Percentiles rank a stretch among this genome's conserved stretches.
Evolutionary conservation across 2,329 filamentous ascomycete genomes (phyloP).

Genomic region (Ilyonectria destructans): DNA sequence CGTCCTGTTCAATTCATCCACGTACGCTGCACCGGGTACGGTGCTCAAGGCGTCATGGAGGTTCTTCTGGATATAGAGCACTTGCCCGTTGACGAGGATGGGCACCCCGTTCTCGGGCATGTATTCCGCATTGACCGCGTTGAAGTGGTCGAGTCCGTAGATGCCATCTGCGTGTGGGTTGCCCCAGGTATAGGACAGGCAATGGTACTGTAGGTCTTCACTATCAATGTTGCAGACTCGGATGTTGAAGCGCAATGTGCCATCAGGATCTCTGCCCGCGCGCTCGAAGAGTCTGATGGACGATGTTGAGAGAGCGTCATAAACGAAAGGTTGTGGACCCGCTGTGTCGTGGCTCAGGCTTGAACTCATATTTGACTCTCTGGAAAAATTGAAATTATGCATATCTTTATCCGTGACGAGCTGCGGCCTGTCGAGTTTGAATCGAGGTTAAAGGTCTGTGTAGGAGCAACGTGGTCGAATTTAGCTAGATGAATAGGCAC

Average conservation of each 20-base stretch:
- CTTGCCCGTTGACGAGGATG: constrained; percentile 37
- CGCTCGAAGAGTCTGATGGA: constrained; percentile 39
- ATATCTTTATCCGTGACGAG: background rate
- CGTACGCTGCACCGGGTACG: constrained; percentile 30
- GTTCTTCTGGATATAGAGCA: constrained; percentile 42
- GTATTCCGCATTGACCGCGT: constrained; percentile 33
- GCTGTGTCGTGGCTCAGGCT: background rate
- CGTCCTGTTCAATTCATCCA: constrained; percentile 30
- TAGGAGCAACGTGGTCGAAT: no score
- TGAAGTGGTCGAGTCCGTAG: constrained; percentile 36
- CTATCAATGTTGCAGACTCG: constrained; percentile 35
- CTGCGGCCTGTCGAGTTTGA: background rate
- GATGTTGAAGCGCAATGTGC: constrained; percentile 38
- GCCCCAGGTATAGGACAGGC: constrained; percentile 49
- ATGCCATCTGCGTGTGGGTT: constrained; percentile 45
- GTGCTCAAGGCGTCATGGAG: constrained; percentile 41
- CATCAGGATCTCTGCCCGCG: constrained; percentile 22
- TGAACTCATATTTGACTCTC: background rate
- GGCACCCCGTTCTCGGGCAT: constrained; percentile 28
- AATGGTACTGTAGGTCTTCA: constrained; percentile 37
- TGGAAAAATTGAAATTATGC: background rate
- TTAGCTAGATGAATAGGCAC: background rate
- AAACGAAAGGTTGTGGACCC: constrained; percentile 9
- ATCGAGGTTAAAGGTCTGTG: background rate
- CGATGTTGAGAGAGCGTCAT: constrained; percentile 27